These are phyloP conservation scores for Fonsecaea pedrosoi DNA, from an alignment of 2,329 filamentous ascomycete species.

Conservation along the genomic window DNA sequence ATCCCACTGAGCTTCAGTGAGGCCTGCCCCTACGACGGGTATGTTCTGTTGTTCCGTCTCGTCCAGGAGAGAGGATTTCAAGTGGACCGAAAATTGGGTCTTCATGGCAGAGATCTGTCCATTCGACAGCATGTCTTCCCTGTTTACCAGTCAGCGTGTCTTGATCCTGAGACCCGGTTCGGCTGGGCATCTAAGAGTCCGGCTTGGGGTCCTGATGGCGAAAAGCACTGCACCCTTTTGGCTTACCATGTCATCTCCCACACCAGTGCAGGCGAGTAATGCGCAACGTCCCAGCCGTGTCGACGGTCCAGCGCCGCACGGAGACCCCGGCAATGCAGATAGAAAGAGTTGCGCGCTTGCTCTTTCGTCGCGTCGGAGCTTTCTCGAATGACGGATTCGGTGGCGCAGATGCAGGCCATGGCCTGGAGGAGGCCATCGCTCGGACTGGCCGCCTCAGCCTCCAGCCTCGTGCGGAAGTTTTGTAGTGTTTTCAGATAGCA, in stretches of 20 bases:
- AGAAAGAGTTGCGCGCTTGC: background rate
- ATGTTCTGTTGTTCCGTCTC: background rate
- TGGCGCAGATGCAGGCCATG: conserved; percentile 1
- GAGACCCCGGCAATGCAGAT: conserved; percentile 3
- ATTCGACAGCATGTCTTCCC: conserved; percentile 9
- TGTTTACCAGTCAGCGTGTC: conserved; percentile 3
- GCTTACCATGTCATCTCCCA: conserved; percentile 11
- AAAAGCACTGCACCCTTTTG: background rate
- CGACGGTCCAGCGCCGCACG: background rate
- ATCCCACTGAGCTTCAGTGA: background rate
- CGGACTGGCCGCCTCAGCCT: conserved; percentile 1
- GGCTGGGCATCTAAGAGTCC: background rate
- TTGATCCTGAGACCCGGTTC: too few relatives aligned
- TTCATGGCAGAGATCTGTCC: conserved; percentile 13
- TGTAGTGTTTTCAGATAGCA: background rate
- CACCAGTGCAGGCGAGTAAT: conserved; percentile 5
- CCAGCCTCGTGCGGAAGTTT: conserved; percentile 5
- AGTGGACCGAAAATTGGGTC: conserved; percentile 4
- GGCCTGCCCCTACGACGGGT: background rate
- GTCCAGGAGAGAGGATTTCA: background rate
- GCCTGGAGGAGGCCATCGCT: conserved; percentile 7
- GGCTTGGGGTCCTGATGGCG: background rate
- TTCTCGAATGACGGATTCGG: background rate
- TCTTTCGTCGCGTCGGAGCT: conserved; percentile 6
- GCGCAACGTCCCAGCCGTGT: conserved; percentile 5